A percentile compares a stretch with the other conserved stretches of the same genome.
phyloP scores from a whole-genome alignment of 192 early-diverging fungal species.

The Entomortierella parvispora region DNA sequence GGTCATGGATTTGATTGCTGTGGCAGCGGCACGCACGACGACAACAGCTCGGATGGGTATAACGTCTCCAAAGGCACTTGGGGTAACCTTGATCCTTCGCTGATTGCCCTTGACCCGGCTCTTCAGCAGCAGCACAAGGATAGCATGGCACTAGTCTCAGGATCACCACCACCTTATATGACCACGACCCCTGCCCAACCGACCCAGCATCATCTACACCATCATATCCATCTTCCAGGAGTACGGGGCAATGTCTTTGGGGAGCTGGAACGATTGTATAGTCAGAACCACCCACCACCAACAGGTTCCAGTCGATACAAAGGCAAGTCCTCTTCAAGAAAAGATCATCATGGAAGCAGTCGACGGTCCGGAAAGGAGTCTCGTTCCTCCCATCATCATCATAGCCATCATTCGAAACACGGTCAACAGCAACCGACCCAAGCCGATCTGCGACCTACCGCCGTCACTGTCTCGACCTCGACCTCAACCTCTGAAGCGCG shows the following conservation, averaged over 20 bases:
- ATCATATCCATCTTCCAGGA: conserved; percentile 48
- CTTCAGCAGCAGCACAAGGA: conserved; percentile 8
- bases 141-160: neutral
- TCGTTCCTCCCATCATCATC: conserved; percentile 8
- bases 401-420: conserved; percentile 9
- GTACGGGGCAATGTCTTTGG: conserved; percentile 49
- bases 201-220: conserved; percentile 33
- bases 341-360: conserved; percentile 1
- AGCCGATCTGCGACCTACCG: neutral
- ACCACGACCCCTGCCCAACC: conserved; percentile 10
- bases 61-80: conserved; percentile 6
- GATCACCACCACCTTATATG: conserved; percentile 43
- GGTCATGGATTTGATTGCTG: conserved; percentile 42
- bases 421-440: neutral
- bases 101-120: neutral
- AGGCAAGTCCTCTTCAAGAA: conserved; percentile 7
- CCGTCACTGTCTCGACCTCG: conserved; percentile 39
- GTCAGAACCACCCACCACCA: conserved; percentile 17
- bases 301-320: neutral
- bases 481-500: conserved; percentile 44
- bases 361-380: conserved; percentile 12
- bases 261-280: conserved; percentile 35
- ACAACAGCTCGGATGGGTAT: neutral
- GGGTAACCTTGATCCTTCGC: neutral
- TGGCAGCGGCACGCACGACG: conserved; percentile 10